Base-by-base conservation (phyloP, 345 rosid genomes). In the Camelina hispida region DNA sequence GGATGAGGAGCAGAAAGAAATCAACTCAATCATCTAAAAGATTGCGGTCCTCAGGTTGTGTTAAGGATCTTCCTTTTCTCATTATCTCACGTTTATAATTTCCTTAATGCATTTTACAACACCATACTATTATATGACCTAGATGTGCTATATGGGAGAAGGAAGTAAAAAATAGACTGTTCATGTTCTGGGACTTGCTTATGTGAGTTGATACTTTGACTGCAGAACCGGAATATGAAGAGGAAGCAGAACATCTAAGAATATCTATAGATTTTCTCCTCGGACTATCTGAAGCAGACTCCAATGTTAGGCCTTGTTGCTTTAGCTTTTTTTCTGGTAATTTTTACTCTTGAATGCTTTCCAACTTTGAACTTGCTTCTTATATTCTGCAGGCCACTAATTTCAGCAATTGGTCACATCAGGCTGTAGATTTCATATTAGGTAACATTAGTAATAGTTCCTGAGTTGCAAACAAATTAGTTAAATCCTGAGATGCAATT, bases 391-490 rank as follows among this genome's bases (percentile, higher is more conserved):
- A 90, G 98, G 89, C 82, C 59, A 63, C 81, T 73, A 83, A 82
- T 72, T 90, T 90, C 76, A 73, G 87, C 25, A 90, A 81, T 58
- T 95, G 97, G 97, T 89, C 93, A 16, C 99, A 92, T 80, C 99
- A 95, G 79, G 96, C 99, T 63, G 91, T 87, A 59, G 97, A 92
- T 58, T 89, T 89, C 85, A 88, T 90, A 73, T 68, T 89, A 81
- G 98, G 99, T 92, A 83, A 34, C 48, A 38, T 62, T 57, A 38
- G 20, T 37, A 13, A 43, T 3, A 54, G 12, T 6, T 55, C 60
- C 2, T 28, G 6, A 75, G 35, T 38, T 58, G 32, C 42, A 48
- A 46, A 46, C 51, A 46, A n/a, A 6, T 46, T 18, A 64, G 22
- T 37, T 50, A 57, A 8, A 20, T 71, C 51, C 3, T 69, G 32